Percentiles rank a stretch among this genome's conserved stretches.
Conservation (phyloP, 257 asterid species). For the Solanum arcanum region DNA sequence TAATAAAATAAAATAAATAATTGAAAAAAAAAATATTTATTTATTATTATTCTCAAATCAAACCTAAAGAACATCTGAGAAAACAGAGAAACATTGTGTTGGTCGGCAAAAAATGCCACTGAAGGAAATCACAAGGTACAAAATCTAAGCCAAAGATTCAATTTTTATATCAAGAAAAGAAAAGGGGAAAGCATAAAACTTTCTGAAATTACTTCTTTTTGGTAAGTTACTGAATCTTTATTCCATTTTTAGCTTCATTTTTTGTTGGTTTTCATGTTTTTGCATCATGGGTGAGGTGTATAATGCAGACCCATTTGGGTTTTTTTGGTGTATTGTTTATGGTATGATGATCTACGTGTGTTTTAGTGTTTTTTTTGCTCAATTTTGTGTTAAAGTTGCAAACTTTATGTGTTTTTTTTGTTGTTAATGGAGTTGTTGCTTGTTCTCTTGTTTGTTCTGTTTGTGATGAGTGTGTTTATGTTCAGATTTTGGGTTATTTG, state of each 20-base stretch:
- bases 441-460: background rate
- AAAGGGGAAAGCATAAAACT: background rate
- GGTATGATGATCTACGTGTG: background rate
- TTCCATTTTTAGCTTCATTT: background rate
- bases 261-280: background rate
- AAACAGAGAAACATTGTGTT: background rate
- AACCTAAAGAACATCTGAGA: background rate
- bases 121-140: background rate
- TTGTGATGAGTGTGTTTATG: background rate
- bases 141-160: background rate
- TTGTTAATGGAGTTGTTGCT: background rate
- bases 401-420: background rate
- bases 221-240: background rate
- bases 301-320: background rate
- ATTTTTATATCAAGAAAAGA: background rate
- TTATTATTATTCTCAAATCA: background rate
- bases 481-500: background rate
- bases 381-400: background rate
- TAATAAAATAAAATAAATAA: too few relatives aligned
- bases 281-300: background rate
- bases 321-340: background rate
- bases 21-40: background rate
- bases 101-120: background rate
- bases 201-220: background rate
- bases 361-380: background rate